Conservation (phyloP, 805 yeast genomes). For the Hanseniaspora singularis region DNA sequence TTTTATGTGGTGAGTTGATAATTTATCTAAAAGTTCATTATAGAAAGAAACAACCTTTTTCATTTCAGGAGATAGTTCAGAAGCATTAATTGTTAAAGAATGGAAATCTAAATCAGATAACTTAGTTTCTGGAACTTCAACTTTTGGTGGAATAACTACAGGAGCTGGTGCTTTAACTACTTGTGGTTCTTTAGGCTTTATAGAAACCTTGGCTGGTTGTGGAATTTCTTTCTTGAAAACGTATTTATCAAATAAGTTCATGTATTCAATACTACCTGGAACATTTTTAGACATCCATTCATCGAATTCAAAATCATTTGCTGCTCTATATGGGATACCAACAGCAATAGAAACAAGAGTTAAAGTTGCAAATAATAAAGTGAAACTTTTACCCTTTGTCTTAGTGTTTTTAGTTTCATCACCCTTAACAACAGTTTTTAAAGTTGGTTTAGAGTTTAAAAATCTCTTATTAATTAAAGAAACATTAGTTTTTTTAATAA, state of each 20-base stretch:
- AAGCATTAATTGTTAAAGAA: not conserved
- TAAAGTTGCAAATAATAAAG: not conserved
- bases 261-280: not conserved
- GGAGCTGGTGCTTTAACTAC: not conserved
- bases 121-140: not conserved
- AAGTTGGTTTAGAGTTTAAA: not conserved
- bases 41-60: not conserved
- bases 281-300: constrained; percentile 8
- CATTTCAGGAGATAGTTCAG: constrained; percentile 7
- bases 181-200: not conserved
- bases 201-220: too few species aligned
- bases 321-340: constrained; percentile 4
- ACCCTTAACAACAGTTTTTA: not conserved
- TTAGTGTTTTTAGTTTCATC: not conserved
- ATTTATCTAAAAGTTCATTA: constrained; percentile 9
- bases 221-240: too few species aligned
- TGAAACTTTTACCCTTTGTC: not conserved
- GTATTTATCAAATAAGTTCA: too few species aligned
- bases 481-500: not conserved
- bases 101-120: constrained; percentile 6
- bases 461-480: not conserved
- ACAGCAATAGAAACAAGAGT: not conserved
- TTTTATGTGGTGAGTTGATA: constrained; percentile 11
- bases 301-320: constrained; percentile 7
- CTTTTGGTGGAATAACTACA: not conserved